A percentile compares a stretch with the other conserved stretches of the same genome.
These are phyloP conservation scores for Lepiota brunneoincarnata DNA, from an alignment of 768 basidiomycete species.

Conservation along the genomic window DNA sequence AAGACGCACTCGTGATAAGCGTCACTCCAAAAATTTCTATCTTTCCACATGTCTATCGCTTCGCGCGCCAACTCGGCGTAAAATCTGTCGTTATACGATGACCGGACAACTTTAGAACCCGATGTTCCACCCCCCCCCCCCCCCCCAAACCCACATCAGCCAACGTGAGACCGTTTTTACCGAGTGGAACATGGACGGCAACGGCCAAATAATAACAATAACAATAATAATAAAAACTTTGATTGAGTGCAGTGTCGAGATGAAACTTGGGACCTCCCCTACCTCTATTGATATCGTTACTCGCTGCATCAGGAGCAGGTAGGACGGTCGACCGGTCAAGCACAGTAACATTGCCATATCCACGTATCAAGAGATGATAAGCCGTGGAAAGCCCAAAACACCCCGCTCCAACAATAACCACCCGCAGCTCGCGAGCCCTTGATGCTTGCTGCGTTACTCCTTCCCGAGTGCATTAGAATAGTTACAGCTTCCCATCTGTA, in stretches of 20 bases:
- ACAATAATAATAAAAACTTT: not conserved
- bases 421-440: slow-evolving; percentile 26
- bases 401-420: slow-evolving; percentile 75
- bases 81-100: slow-evolving; percentile 66
- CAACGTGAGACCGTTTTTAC: too few relatives aligned
- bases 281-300: slow-evolving; percentile 54
- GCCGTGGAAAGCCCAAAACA: slow-evolving; percentile 89
- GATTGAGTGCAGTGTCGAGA: not conserved
- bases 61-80: slow-evolving; percentile 73
- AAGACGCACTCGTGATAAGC: slow-evolving; percentile 77
- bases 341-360: slow-evolving; percentile 69
- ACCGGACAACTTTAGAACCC: slow-evolving; percentile 58
- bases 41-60: slow-evolving; percentile 75
- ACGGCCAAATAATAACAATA: not conserved
- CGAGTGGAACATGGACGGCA: not conserved
- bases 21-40: slow-evolving; percentile 60
- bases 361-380: slow-evolving; percentile 66
- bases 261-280: slow-evolving; percentile 8
- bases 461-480: not conserved
- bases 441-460: not conserved
- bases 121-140: too few relatives aligned
- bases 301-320: slow-evolving; percentile 83
- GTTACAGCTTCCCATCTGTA: not conserved
- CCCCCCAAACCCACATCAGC: too few relatives aligned
- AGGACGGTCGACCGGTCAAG: slow-evolving; percentile 67